phyloP scores from a whole-genome alignment of 805 yeast species.

The Metschnikowia lochheadii region DNA sequence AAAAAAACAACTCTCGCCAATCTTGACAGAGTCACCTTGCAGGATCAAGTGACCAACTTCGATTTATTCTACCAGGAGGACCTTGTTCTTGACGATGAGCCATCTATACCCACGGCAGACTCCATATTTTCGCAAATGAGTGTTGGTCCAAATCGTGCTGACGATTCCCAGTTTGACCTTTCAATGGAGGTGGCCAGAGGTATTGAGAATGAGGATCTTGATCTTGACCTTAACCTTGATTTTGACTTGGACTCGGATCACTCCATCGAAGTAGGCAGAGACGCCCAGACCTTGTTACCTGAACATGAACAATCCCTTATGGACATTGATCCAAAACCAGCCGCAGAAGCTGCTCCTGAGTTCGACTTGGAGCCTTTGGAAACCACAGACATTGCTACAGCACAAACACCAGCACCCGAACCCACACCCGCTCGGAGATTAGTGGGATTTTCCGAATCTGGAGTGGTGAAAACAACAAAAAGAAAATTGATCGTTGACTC shows the following conservation, averaged over 20 bases:
- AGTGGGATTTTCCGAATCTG: conserved; percentile 37
- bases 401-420: not conserved
- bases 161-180: conserved; percentile 40
- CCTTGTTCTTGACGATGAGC: conserved; percentile 31
- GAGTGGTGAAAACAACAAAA: conserved; percentile 44
- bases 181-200: conserved; percentile 70
- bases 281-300: conserved; percentile 19
- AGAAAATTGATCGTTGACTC: conserved; percentile 46
- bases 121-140: conserved; percentile 9
- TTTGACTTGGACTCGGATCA: conserved; percentile 51
- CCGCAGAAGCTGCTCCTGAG: not conserved
- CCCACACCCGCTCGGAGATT: conserved; percentile 25
- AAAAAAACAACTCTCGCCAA: conserved; percentile 59
- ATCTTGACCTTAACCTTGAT: conserved; percentile 37
- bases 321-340: conserved; percentile 9
- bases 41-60: conserved; percentile 74
- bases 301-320: conserved; percentile 18
- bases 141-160: conserved; percentile 8
- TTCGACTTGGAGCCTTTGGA: conserved; percentile 35
- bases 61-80: conserved; percentile 71
- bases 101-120: conserved; percentile 3
- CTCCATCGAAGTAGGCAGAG: conserved; percentile 56
- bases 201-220: conserved; percentile 20
- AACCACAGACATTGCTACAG: conserved; percentile 21
- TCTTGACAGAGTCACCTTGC: conserved; percentile 56